Evolutionary conservation across 108 stramenopile genomes (phyloP), one percentile per base, ranked within the genome.

Genomic region (Nitzschia sp.): DNA sequence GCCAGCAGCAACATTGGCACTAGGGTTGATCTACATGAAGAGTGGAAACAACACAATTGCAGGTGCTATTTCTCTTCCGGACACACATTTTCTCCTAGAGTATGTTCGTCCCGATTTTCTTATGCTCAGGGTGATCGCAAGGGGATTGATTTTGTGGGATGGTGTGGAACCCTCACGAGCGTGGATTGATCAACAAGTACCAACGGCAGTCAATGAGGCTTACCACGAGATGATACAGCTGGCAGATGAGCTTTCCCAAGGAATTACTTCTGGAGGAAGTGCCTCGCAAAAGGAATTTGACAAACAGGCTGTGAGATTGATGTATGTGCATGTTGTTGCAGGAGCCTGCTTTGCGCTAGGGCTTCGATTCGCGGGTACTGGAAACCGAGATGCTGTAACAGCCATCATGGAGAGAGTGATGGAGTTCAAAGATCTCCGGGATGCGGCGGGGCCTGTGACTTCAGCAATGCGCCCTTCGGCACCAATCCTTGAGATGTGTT

Each of bases 341-440:
- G 97, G 96, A 8, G 91, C 93, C 40, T 98, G 96, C 70, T 94
- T 97, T 57, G 76, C 91, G 8, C 69, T 98, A 20, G 97, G 96
- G 2, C 77, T 98, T 42, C 80, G 95, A 21, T 98, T 81, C 70
- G 97, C 96, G 8, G 96, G 95, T 22, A 94, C 96, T 6, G 96
- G 86, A 6, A 80, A 94, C 67, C 67, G 71, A 40, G 55, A 71
- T 25, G 96, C 96, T 19, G 82, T 85, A 26, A 48, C 76, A 39
- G 79, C 88, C 9, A 89, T 92, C 56, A 61, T 75, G 26, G 75
- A 87, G 39, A 55, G 81, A 10, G 78, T 88, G 6, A 67, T 91
- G 34, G 88, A 94, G 61, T 80, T 96, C 25, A 53, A 77, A 50
- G 79, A 79, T 43, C 66, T 94, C 14, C 80, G 93, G 41, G 92